These are phyloP conservation scores for Euphrasia confusa DNA, from an alignment of 257 asterid genomes.

Conservation along the genomic window DNA sequence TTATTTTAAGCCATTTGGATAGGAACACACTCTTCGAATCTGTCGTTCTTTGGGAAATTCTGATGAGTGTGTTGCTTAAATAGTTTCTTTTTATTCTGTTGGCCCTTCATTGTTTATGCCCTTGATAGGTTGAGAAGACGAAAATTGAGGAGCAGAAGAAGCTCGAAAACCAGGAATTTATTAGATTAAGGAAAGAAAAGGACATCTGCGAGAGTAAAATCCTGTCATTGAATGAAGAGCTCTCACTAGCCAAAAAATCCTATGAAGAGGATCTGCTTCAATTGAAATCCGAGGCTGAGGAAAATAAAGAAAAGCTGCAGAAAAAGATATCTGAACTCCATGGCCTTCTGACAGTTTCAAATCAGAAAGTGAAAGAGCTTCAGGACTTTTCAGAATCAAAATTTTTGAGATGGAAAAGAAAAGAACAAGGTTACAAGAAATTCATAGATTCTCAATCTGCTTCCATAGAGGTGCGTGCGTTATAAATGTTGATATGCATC, in stretches of 20 bases:
- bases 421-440: constrained; percentile 63
- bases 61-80: constrained; percentile 7
- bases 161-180: constrained; percentile 47
- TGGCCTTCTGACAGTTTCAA: constrained; percentile 54
- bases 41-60: neutral
- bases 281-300: constrained; percentile 51
- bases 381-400: constrained; percentile 80
- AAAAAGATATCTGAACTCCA: constrained; percentile 64
- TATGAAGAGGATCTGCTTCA: constrained; percentile 47
- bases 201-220: constrained; percentile 50
- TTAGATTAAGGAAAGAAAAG: constrained; percentile 55
- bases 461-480: constrained; percentile 75
- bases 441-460: constrained; percentile 67
- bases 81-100: constrained; percentile 16
- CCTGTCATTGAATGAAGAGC: constrained; percentile 50
- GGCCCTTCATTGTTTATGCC: constrained; percentile 21
- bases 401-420: constrained; percentile 62
- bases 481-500: constrained; percentile 20
- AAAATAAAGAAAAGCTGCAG: constrained; percentile 48
- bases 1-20: constrained; percentile 5
- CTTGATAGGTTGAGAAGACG: constrained; percentile 63
- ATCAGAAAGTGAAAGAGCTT: constrained; percentile 67
- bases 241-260: constrained; percentile 41
- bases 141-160: constrained; percentile 64
- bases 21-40: neutral